Percentiles rank a stretch among this genome's conserved stretches.
phyloP scores from a whole-genome alignment of 2,329 filamentous ascomycete genomes.

The Dactylellina cionopaga region DNA sequence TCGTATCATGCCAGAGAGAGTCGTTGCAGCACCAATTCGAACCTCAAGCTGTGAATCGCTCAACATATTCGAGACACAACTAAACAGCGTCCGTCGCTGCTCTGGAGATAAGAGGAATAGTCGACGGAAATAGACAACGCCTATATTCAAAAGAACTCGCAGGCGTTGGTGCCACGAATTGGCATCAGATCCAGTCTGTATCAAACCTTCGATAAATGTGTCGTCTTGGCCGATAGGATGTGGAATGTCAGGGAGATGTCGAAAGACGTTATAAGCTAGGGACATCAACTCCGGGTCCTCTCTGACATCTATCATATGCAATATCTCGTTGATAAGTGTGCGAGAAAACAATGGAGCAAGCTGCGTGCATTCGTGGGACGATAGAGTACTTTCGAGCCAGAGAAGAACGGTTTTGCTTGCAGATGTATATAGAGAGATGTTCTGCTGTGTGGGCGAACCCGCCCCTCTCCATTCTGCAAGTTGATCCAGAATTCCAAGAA shows the following conservation, averaged over 20 bases:
- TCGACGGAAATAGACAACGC: constrained; percentile 96
- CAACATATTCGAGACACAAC: constrained; percentile 95
- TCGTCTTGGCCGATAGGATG: constrained; percentile 86
- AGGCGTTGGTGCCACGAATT: constrained; percentile 95
- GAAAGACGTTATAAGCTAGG: constrained; percentile 94
- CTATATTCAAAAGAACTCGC: constrained; percentile 95
- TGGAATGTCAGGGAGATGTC: constrained; percentile 93
- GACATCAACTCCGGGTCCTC: constrained; percentile 96
- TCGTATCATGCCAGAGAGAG: constrained; percentile 95
- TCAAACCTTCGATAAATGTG: constrained; percentile 83
- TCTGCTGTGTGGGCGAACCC: constrained; percentile 86
- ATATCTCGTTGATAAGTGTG: constrained; percentile 86
- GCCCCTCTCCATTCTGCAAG: constrained; percentile 89
- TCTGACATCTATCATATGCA: constrained; percentile 99
- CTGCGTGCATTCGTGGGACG: constrained; percentile 90
- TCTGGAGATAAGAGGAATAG: constrained; percentile 82
- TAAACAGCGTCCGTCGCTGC: constrained; percentile 83
- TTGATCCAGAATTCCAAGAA: constrained; percentile 78
- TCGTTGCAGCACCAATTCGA: constrained; percentile 88
- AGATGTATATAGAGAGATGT: constrained; percentile 91
- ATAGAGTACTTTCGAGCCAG: constrained; percentile 91
- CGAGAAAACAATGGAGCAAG: constrained; percentile 90
- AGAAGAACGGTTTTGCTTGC: constrained; percentile 94
- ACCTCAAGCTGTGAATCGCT: constrained; percentile 92
- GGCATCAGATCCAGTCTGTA: constrained; percentile 85